Base-by-base conservation (phyloP, 2,329 filamentous ascomycete genomes). In the Diplodia corticola region DNA sequence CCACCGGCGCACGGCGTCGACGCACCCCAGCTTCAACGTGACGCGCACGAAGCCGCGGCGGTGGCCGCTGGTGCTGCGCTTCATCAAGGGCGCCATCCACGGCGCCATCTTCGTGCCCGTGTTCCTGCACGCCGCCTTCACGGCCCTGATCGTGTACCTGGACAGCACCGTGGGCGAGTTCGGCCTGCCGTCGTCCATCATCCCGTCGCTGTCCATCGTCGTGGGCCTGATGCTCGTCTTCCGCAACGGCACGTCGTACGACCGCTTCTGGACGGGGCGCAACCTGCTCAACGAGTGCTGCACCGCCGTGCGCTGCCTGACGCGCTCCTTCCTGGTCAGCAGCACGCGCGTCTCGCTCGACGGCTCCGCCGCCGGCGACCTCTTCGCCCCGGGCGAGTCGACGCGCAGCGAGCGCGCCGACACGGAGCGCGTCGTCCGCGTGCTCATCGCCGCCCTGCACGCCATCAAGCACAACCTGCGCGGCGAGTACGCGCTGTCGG, bases 211-310 rank as follows among this genome's bases (percentile, higher is more conserved):
- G 1, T 87, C 84, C 37, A 89, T 89, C 65, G 87, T 89, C 60
- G 87, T 89, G 2, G 87, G 87, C 71, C 75, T 89, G 48, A 88
- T 89, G 83, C 85, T 89, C 37, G 87, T 89, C 30, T 89, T 89
- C 77, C 83, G 87, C 44, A 89, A 89, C 70, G 82, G 84, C 69
- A 89, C 86, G 3, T 84, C 81, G 63, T 89, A 88, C 76, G 87
- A 88, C 70, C 81, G 87, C 1, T 89, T 89, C 78, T 89, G 87
- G 87, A 83, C 84, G 3, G 85, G 85, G 4, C 78, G 85, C 50
- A 84, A 83, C 69, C 82, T 85, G 69, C 80, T 89, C 64, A 85
- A 81, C 12, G 82, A 81, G 0, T 80, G 88, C 33, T 82, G 82
- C 55, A 87, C 86, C n/a, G 80, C 80, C 46, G 81, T 88, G 15